phyloP scores from a whole-genome alignment of 2,329 filamentous ascomycete species.

The Dactylonectria macrodidyma region DNA sequence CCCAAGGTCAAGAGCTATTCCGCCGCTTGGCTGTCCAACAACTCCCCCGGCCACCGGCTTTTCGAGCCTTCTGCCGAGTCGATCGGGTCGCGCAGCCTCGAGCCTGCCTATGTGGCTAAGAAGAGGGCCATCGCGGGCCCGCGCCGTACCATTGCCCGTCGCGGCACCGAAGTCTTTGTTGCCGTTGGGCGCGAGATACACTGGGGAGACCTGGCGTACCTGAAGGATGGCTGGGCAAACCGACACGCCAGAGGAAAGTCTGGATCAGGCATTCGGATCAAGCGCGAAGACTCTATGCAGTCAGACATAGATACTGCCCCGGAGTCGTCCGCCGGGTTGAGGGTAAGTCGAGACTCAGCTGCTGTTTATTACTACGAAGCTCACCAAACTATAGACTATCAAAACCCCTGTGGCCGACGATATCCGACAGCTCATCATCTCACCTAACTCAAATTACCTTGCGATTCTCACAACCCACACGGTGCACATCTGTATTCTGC shows the following conservation, averaged over 20 bases:
- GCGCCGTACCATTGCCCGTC: constrained; percentile 79
- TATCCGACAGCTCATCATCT: constrained; percentile 88
- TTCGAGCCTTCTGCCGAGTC: constrained; percentile 71
- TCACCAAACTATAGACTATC: constrained; percentile 70
- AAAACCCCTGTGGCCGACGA: constrained; percentile 84
- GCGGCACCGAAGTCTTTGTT: constrained; percentile 90
- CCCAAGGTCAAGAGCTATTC: constrained; percentile 89
- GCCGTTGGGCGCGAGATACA: constrained; percentile 91
- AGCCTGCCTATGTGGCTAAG: constrained; percentile 59
- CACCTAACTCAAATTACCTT: constrained; percentile 84
- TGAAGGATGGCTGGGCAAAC: constrained; percentile 74
- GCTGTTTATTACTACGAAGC: neutral
- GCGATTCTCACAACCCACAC: constrained; percentile 91
- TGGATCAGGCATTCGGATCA: constrained; percentile 57
- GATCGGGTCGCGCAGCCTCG: constrained; percentile 55
- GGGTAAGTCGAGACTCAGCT: constrained; percentile 48
- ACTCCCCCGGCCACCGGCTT: constrained; percentile 82
- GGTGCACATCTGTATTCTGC: constrained; percentile 88
- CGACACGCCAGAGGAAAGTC: constrained; percentile 50
- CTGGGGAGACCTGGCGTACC: constrained; percentile 86
- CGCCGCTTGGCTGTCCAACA: constrained; percentile 87
- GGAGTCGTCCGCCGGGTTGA: constrained; percentile 49
- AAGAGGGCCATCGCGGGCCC: constrained; percentile 64
- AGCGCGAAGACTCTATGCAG: constrained; percentile 62
- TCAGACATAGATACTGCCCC: constrained; percentile 51